phyloP scores from a whole-genome alignment of 2,329 filamentous ascomycete species.

The Claviceps quebecensis region DNA sequence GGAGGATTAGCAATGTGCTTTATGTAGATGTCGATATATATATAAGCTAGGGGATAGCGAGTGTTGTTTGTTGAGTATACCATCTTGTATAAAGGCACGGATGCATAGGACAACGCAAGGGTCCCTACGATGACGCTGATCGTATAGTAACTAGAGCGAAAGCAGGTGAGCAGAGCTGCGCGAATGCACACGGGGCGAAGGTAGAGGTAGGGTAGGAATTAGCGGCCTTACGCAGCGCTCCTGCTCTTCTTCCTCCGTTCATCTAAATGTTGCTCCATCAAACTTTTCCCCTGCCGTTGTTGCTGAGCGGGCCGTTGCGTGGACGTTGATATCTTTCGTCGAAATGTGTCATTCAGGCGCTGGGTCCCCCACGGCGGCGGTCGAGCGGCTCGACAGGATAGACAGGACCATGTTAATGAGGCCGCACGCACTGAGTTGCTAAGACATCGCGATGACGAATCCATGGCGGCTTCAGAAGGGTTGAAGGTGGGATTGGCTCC shows the following conservation, averaged over 20 bases:
- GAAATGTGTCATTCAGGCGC: constrained; percentile 10
- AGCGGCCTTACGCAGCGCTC: constrained; percentile 32
- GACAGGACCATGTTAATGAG: constrained; percentile 22
- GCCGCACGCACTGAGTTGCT: constrained; percentile 16
- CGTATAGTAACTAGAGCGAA: constrained; percentile 48
- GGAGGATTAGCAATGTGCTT: background rate
- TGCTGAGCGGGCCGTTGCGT: constrained; percentile 11
- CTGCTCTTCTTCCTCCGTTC: constrained; percentile 54
- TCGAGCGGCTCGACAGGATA: constrained; percentile 22
- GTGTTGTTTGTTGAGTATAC: constrained; percentile 24
- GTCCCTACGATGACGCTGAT: constrained; percentile 67
- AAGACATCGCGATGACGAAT: constrained; percentile 22
- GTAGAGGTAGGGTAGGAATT: background rate
- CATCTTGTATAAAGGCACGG: constrained; percentile 81
- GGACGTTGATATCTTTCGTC: constrained; percentile 20
- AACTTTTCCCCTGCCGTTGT: constrained; percentile 14
- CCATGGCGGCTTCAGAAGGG: constrained; percentile 16
- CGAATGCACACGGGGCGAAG: background rate
- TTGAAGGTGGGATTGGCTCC: too few relatives aligned
- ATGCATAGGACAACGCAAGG: constrained; percentile 67
- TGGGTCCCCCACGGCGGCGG: constrained; percentile 11
- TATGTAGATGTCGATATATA: background rate
- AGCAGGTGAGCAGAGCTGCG: background rate
- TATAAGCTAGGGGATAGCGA: background rate
- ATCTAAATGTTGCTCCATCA: constrained; percentile 50